Evolutionary conservation across 176 grass and related monocot genomes (phyloP).

Genomic region (Themeda triandra): DNA sequence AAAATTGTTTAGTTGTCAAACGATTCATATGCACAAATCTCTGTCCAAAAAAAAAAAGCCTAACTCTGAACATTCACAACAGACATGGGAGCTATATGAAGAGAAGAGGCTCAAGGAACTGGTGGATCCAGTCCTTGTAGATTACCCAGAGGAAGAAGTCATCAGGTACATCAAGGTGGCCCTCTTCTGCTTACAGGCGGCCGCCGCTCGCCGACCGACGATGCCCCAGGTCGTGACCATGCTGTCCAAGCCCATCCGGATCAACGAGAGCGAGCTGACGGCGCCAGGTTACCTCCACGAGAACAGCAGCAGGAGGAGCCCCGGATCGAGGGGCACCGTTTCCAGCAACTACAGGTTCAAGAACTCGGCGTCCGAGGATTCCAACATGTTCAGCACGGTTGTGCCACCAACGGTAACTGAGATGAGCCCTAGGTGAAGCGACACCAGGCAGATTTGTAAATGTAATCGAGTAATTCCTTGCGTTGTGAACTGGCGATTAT

Average conservation of each 20-base stretch:
- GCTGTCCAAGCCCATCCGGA: slow-evolving; percentile 62
- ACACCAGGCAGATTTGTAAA: not conserved
- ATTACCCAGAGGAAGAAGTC: slow-evolving; percentile 74
- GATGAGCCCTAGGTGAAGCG: slow-evolving; percentile 53
- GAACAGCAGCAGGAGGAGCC: slow-evolving; percentile 28
- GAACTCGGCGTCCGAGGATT: slow-evolving; percentile 10
- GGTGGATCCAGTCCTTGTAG: slow-evolving; percentile 43
- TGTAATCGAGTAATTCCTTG: not conserved
- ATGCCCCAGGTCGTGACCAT: slow-evolving; percentile 81
- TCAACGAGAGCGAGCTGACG: slow-evolving; percentile 80
- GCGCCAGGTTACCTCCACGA: slow-evolving; percentile 64
- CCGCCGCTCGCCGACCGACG: slow-evolving; percentile 50
- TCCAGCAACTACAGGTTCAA: slow-evolving; percentile 44
- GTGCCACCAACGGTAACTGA: slow-evolving; percentile 35
- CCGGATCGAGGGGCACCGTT: slow-evolving; percentile 22
- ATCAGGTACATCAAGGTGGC: slow-evolving; percentile 74
- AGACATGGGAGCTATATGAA: slow-evolving; percentile 80
- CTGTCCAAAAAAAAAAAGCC: not conserved
- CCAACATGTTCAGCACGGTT: slow-evolving; percentile 44
- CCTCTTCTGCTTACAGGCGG: slow-evolving; percentile 85
- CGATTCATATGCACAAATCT: not conserved
- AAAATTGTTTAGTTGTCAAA: not conserved
- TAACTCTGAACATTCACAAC: slow-evolving; percentile 29
- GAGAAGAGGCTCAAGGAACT: slow-evolving; percentile 59
- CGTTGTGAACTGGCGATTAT: not conserved